Evolutionary conservation across 2,329 filamentous ascomycete genomes (phyloP), one percentile per base, ranked within the genome.

Genomic region (Diaporthe sp.): DNA sequence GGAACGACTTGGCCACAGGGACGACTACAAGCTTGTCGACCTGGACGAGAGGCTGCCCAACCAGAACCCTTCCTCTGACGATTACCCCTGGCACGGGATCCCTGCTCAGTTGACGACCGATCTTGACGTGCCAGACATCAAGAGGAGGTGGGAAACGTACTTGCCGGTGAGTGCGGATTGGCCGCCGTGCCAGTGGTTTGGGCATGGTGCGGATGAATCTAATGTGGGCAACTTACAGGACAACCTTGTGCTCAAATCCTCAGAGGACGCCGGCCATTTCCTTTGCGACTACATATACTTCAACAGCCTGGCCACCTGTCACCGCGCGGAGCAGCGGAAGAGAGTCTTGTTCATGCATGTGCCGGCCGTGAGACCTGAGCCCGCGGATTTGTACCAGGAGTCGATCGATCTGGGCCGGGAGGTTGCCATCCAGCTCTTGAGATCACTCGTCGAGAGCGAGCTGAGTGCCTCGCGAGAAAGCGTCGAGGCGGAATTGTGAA

Each of bases 281-380:
- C 85, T 95, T 22, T 96, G 94, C 82, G 94, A 96, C 80, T 96
- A 94, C 79, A 94, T 93, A 77, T 94, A 93, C 82, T 95, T 91
- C 82, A 91, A 90, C 9, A 93, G 91, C 75, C 81, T 95, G 77
- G 87, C 92, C 27, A 84, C 91, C 73, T 83, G 91, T 47, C 85
- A 84, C 78, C 88, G 87, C 79, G 81, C 85, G 61, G 79, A 84
- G 58, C 80, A 86, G 75, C 82, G 84, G 27, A 84, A 84, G 72
- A 88, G 88, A 73, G 90, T 93, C 7, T 82, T 92, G 2, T 96
- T 96, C 81, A 83, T 95, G 70, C 94, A 96, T 81, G 93, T 96
- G 1, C 94, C 94, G 0, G 82, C 92, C 4, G 95, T 95, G 81
- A 83, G 95, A 68, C 93, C 95, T 81, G 93, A 95, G 1, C 94